These are phyloP conservation scores for Rutstroemia sp. DNA, from an alignment of 2,329 filamentous ascomycete species.

Conservation along the genomic window DNA sequence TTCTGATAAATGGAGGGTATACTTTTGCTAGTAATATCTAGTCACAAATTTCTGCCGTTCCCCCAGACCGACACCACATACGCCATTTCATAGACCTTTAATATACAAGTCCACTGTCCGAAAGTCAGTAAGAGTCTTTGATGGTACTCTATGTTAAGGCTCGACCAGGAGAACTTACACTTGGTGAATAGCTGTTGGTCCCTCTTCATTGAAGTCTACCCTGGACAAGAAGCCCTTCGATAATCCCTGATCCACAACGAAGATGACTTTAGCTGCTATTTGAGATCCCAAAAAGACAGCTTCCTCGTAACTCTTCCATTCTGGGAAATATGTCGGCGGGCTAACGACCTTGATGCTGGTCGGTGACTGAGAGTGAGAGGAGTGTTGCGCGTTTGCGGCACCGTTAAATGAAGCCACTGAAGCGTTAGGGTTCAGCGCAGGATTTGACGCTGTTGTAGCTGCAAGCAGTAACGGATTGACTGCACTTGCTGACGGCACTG, in stretches of 20 bases:
- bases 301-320: constrained; percentile 52
- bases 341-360: constrained; percentile 59
- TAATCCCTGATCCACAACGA: constrained; percentile 56
- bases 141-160: not conserved
- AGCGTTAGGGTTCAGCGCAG: constrained; percentile 30
- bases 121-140: not conserved
- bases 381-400: constrained; percentile 35
- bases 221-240: constrained; percentile 61
- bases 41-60: not conserved
- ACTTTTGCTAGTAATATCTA: constrained; percentile 3
- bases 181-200: constrained; percentile 30
- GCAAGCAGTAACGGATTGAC: constrained; percentile 91
- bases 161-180: constrained; percentile 21
- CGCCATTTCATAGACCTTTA: not conserved
- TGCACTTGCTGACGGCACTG: constrained; percentile 49
- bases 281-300: constrained; percentile 64
- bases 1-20: not conserved
- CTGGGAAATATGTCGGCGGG: constrained; percentile 64
- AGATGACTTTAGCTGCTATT: constrained; percentile 64
- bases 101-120: constrained; percentile 9
- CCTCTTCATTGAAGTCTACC: constrained; percentile 32
- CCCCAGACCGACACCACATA: not conserved
- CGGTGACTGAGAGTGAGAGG: constrained; percentile 60
- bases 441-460: constrained; percentile 61
- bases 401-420: constrained; percentile 31